Base-by-base conservation (phyloP, 371 early-diverging fungal species). In the Mucor saturninus region DNA sequence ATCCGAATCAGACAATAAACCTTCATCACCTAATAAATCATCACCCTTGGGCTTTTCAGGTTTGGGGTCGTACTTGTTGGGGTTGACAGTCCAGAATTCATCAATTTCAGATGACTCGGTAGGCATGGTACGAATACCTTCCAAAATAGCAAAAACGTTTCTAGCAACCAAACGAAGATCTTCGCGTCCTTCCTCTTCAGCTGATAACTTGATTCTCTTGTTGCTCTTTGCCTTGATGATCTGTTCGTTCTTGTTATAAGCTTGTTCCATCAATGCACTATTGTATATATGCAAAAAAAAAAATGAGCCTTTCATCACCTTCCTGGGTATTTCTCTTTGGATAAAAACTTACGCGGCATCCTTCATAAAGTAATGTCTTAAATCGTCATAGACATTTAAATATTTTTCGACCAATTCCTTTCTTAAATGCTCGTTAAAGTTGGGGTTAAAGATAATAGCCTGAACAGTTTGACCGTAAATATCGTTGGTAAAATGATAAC, bases 361-460 rank as follows among this genome's bases (percentile, higher is more conserved):
- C 67, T 91, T 89, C 71, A 86, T 86, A 65, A 94, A 92, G 71
- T 91, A 90, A 64, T 86, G 85, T 66, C 93, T 84, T 46, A 95
- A 71, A 67, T 96, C 97, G 62, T 92, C 93, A 70, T 91, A 94
- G 9, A 77, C 74, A 72, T 91, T 87, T 59, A 89, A 68, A 51
- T 90, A 93, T 49, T 91, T 89, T 45, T 89, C 88, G 4, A 85
- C 69, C 14, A 91, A 72, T 61, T 84, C 82, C 9, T 76, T 81
- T 48, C 82, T 67, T 31, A 91, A 60, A 8, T 83, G 86, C n/a
- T 85, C 82, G 30, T 78, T 85, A 29, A 89, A 81, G 43, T 84
- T 81, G n/a, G 68, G 31, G 61, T 79, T 83, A 48, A 65, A 65
- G 46, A 92, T 56, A 11, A 93, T 67, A 2, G 80, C 68, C n/a